Percentiles rank a stretch among this genome's conserved stretches.
Evolutionary conservation across 2,329 filamentous ascomycete species (phyloP).

Genomic region (Aspergillus brunneoviolaceus): DNA sequence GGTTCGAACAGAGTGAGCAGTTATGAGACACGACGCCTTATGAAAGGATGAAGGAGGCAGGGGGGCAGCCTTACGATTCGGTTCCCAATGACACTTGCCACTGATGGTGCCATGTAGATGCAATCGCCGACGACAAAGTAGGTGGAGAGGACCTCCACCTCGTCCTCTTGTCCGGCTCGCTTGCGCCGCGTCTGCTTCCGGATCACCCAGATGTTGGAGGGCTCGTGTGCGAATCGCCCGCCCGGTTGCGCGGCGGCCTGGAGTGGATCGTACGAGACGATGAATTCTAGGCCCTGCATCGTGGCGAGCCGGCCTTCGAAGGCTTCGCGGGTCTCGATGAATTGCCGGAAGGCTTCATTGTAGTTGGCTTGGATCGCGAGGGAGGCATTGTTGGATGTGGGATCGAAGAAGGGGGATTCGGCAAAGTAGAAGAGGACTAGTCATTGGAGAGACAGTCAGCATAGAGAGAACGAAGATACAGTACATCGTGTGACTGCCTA

Average conservation of each 20-base stretch:
- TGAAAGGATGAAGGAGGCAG: conserved; percentile 5
- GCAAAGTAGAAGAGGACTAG: conserved; percentile 62
- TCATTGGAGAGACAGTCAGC: not conserved
- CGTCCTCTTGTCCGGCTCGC: conserved; percentile 44
- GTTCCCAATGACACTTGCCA: conserved; percentile 58
- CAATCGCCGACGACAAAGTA: conserved; percentile 62
- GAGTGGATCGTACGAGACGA: conserved; percentile 59
- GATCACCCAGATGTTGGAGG: conserved; percentile 59
- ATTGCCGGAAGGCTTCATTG: conserved; percentile 50
- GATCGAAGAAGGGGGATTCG: conserved; percentile 63
- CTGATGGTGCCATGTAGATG: conserved; percentile 62
- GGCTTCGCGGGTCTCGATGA: conserved; percentile 54
- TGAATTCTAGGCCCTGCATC: conserved; percentile 60
- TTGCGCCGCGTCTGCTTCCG: conserved; percentile 57
- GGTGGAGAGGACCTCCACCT: conserved; percentile 55
- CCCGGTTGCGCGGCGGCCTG: conserved; percentile 45
- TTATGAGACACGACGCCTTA: not conserved
- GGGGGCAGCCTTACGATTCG: conserved; percentile 47
- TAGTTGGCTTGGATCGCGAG: conserved; percentile 53
- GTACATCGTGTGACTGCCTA: not conserved
- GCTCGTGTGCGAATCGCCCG: conserved; percentile 43
- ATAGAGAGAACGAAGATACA: not conserved
- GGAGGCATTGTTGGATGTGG: conserved; percentile 60
- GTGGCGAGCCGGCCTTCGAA: conserved; percentile 57
- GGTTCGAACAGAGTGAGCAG: not conserved